Evolutionary conservation across 2,329 filamentous ascomycete species (phyloP), one percentile per base, ranked within the genome.

Genomic region (Colletotrichum horii): DNA sequence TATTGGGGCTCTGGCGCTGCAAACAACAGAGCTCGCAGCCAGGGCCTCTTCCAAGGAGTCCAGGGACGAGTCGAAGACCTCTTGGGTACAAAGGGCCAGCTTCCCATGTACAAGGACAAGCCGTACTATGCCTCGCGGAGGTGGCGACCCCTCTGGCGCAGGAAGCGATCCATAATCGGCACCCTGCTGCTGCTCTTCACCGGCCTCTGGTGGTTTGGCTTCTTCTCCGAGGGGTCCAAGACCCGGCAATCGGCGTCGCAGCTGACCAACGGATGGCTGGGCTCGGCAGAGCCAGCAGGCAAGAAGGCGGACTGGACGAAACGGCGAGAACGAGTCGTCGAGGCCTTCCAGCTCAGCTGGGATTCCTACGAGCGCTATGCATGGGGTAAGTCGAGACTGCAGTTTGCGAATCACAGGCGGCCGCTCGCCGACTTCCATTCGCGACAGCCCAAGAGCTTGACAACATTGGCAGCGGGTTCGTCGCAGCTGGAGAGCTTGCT

Each of bases 81-180:
- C 76, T 93, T 96, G 77, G 91, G 93, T 48, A 90, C 85, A 28
- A 84, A 84, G 77, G 80, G 83, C 76, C 88, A 92, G 74, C 87
- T 99, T 77, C 97, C 97, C 61, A 96, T 98, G 94, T 99, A 99
- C 88, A 99, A 99, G 86, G 97, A 99, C 86, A 99, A 99, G 84
- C 97, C 97, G n/a, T 97, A 95, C 82, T 88, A 91, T 58, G 86
- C 89, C 38, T 91, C 91, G 76, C 88, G 90, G 79, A 90, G 91
- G 80, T 88, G 89, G 77, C 88, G 88, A 67, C 88, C 91, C 38
- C 85, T 91, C 79, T 93, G 91, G 86, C 90, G 90, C 83, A 90
- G 91, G 80, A 95, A 94, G 86, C 88, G 94, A 75, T 84, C 74
- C 6, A 76, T 91, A 32, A 78, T 93, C 26, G 88, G 89, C 8